Evolutionary conservation across 257 asterid genomes (phyloP).

Genomic region (Ajuga chamaepitys): DNA sequence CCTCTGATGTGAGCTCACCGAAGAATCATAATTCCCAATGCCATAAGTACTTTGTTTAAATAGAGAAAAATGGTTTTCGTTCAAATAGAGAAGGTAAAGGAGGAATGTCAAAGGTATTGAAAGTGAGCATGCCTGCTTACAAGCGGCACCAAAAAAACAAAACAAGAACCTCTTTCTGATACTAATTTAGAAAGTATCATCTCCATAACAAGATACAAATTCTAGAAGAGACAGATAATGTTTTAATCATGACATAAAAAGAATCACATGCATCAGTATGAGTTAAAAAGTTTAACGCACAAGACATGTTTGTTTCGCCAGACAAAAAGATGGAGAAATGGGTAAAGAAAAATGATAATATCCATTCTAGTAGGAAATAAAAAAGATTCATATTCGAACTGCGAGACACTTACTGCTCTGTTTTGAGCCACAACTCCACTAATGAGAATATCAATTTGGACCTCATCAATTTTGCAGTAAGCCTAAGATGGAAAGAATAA

Average conservation of each 20-base stretch:
- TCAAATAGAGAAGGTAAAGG: not conserved
- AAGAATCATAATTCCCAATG: no score
- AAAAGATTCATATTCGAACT: not conserved
- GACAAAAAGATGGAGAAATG: not conserved
- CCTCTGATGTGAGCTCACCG: no score
- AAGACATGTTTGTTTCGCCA: not conserved
- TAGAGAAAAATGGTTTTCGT: no score
- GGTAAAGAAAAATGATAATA: not conserved
- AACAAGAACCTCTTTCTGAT: not conserved
- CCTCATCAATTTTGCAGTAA: constrained; percentile 81
- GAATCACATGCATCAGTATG: not conserved
- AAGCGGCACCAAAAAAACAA: no score
- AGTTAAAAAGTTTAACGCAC: not conserved
- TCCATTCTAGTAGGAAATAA: not conserved
- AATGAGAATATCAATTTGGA: constrained; percentile 65
- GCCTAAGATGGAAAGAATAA: no score
- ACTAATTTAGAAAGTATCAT: not conserved
- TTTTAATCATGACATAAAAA: not conserved
- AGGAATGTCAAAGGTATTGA: not conserved
- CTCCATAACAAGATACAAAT: not conserved
- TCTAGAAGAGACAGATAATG: not conserved
- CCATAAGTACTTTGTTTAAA: no score
- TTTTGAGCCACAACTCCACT: constrained; percentile 62
- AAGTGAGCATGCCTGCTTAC: not conserved
- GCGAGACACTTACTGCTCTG: constrained; percentile 66